Evolutionary conservation across 768 basidiomycete genomes (phyloP).

Genomic region (Suillus brevipes): DNA sequence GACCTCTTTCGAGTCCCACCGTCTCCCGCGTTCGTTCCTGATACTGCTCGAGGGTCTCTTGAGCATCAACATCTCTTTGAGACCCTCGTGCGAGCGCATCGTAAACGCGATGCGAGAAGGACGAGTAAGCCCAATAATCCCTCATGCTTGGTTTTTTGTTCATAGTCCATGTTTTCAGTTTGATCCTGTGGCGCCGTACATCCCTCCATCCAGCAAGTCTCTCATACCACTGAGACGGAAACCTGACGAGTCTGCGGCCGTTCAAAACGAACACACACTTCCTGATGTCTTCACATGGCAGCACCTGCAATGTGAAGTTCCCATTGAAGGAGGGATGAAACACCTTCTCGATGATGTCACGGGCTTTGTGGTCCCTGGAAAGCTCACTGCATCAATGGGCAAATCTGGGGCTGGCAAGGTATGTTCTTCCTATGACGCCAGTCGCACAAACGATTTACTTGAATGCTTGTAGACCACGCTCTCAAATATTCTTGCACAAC

Average conservation of each 20-base stretch:
- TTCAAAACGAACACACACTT: background rate
- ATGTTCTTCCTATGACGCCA: too few relatives aligned
- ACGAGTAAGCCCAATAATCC: slow-evolving; percentile 48
- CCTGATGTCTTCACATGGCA: too few relatives aligned
- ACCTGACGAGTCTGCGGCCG: background rate
- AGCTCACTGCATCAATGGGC: too few relatives aligned
- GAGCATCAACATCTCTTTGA: slow-evolving; percentile 53
- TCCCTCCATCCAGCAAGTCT: slow-evolving; percentile 16
- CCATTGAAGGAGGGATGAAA: too few relatives aligned
- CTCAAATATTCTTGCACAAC: too few relatives aligned
- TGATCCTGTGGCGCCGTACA: slow-evolving; percentile 19
- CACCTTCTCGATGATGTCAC: too few relatives aligned
- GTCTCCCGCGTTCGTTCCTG: slow-evolving; percentile 68
- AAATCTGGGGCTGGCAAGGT: too few relatives aligned
- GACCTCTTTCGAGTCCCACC: slow-evolving; percentile 64
- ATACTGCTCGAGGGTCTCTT: slow-evolving; percentile 73
- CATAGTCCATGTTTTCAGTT: slow-evolving; percentile 25
- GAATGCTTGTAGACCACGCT: too few relatives aligned
- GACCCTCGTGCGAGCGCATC: slow-evolving; percentile 76
- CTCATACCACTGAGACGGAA: slow-evolving; percentile 26
- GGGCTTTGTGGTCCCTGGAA: too few relatives aligned
- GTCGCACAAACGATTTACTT: too few relatives aligned
- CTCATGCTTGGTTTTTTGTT: background rate
- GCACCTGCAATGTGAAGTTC: too few relatives aligned
- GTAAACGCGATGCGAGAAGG: slow-evolving; percentile 65